Percentiles rank a stretch among this genome's conserved stretches.
Evolutionary conservation across 1,284 basidiomycete species (phyloP).

Genomic region (Apiotrichum mycotoxinovorans): DNA sequence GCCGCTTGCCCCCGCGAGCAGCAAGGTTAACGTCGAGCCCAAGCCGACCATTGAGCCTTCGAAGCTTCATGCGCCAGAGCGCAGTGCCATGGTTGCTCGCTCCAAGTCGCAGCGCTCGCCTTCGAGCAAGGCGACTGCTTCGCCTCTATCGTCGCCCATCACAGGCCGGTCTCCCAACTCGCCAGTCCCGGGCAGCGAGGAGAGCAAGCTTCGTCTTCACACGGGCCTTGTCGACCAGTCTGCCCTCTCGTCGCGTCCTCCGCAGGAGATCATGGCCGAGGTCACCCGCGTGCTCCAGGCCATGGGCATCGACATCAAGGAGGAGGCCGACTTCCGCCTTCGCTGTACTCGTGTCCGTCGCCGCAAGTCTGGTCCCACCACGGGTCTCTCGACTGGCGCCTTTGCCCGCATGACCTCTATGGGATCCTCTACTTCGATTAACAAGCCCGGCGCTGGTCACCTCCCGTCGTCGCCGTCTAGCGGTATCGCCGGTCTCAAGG

Average conservation of each 20-base stretch:
- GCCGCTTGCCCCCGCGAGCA: slow-evolving; percentile 14
- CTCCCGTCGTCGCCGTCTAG: slow-evolving; percentile 67
- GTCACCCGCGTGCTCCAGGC: slow-evolving; percentile 71
- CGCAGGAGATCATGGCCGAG: slow-evolving; percentile 81
- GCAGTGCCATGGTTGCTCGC: slow-evolving; percentile 1
- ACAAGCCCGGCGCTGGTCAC: slow-evolving; percentile 61
- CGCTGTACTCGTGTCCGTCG: slow-evolving; percentile 72
- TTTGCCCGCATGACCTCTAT: slow-evolving; percentile 59
- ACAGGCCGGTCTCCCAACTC: background rate
- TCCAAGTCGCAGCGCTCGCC: slow-evolving; percentile 15
- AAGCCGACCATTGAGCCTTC: slow-evolving; percentile 19
- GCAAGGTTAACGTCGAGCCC: slow-evolving; percentile 32
- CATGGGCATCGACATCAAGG: slow-evolving; percentile 87
- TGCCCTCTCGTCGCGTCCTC: slow-evolving; percentile 78
- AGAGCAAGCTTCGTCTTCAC: slow-evolving; percentile 72
- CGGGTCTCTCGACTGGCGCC: slow-evolving; percentile 37
- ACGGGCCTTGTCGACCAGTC: slow-evolving; percentile 90
- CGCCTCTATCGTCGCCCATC: background rate
- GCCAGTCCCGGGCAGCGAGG: slow-evolving; percentile 40
- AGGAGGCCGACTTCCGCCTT: slow-evolving; percentile 84
- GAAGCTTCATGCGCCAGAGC: background rate
- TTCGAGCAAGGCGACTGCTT: background rate
- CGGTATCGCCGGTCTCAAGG: slow-evolving; percentile 66
- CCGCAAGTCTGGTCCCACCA: slow-evolving; percentile 56
- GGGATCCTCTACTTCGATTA: slow-evolving; percentile 66